Evolutionary conservation across 805 yeast genomes (phyloP).

Genomic region (Candida pseudoglaebosa): DNA sequence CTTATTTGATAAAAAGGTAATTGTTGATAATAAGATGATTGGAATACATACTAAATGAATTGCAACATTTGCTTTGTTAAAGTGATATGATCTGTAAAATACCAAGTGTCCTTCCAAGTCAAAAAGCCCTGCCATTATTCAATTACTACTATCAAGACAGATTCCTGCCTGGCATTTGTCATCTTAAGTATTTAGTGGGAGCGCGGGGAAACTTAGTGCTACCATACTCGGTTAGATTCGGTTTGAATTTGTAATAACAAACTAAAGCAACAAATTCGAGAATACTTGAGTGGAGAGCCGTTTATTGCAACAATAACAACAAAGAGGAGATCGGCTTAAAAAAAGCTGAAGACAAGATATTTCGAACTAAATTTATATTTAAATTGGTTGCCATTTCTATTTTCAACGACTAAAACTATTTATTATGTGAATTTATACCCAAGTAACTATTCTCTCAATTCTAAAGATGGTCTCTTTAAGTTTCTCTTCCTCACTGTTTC

Average conservation of each 20-base stretch:
- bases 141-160: too few relatives aligned
- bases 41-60: conserved; percentile 85
- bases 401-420: too few relatives aligned
- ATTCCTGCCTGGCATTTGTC: neutral
- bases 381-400: too few relatives aligned
- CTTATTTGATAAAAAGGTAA: conserved; percentile 35
- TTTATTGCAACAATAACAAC: too few relatives aligned
- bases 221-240: too few relatives aligned
- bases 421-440: neutral
- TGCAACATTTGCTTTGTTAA: conserved; percentile 56
- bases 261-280: too few relatives aligned
- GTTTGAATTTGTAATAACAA: too few relatives aligned
- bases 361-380: too few relatives aligned
- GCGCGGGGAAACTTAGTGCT: neutral
- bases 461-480: conserved; percentile 53
- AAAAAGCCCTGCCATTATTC: conserved; percentile 27
- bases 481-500: conserved; percentile 37
- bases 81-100: conserved; percentile 48
- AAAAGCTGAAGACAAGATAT: too few relatives aligned
- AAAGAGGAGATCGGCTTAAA: too few relatives aligned
- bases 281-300: too few relatives aligned
- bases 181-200: neutral
- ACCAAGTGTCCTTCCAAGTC: conserved; percentile 37
- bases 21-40: conserved; percentile 55
- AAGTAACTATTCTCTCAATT: conserved; percentile 38